A percentile compares a stretch with the other conserved stretches of the same genome.
phyloP scores from a whole-genome alignment of 495 filamentous ascomycete genomes.

The Trichoderma asperelloides region DNA sequence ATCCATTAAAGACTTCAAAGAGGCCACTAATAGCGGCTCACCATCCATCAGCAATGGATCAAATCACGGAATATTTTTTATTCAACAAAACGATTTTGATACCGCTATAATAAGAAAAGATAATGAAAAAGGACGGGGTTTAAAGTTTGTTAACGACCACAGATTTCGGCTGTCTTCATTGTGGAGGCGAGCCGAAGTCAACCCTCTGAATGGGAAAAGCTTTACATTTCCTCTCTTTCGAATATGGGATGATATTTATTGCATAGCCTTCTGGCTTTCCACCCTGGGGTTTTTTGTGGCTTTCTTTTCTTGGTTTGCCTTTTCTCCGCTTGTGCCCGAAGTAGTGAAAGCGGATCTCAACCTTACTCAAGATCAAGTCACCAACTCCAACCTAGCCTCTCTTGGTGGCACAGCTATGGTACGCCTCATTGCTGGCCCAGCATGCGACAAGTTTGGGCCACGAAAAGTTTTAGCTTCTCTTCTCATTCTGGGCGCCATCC shows the following conservation, averaged over 20 bases:
- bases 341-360: constrained; percentile 45
- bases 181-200: not conserved
- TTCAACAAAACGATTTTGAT: not conserved
- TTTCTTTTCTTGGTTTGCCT: not conserved
- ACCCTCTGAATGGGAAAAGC: not conserved
- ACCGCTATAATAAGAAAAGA: not conserved
- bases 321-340: not conserved
- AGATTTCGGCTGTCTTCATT: not conserved
- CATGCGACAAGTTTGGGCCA: constrained; percentile 79
- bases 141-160: not conserved
- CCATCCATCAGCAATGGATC: not conserved
- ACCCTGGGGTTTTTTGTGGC: not conserved
- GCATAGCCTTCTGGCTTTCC: not conserved
- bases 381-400: constrained; percentile 89
- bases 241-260: not conserved
- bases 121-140: not conserved
- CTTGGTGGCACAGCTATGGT: constrained; percentile 82
- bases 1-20: not conserved
- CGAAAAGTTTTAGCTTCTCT: constrained; percentile 69
- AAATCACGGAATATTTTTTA: not conserved
- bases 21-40: not conserved
- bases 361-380: constrained; percentile 61
- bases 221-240: not conserved
- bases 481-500: constrained; percentile 68
- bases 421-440: constrained; percentile 71